Base-by-base conservation (phyloP, 2,329 filamentous ascomycete species). In the Phialocephala subalpina region DNA sequence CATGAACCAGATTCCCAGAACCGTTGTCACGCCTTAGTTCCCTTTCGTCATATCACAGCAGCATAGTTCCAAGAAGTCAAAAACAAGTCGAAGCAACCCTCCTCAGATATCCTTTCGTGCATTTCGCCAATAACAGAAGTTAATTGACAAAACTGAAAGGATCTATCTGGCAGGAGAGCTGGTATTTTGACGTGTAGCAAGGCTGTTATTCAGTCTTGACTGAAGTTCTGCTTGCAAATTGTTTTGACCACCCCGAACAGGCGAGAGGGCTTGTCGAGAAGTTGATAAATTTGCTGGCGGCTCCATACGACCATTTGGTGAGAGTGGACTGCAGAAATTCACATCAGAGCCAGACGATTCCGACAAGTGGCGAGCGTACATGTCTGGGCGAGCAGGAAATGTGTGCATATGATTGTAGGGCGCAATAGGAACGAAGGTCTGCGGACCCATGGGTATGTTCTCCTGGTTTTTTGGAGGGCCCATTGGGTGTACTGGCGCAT, bases 141-240 rank as follows among this genome's bases (percentile, higher is more conserved):
- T 18, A 49, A 25, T 20, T 22, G 20, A 22, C n/a, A 22, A 20
- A 25, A 49, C 2, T 49, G 45, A 25, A 42, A 6, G 49, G 6
- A 53, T 18, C 14, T 27, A 53, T 33, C 25, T 29, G 3, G 25
- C 49, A 3, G 22, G 49, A 29, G 49, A 53, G 11, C n/a, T 9
- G 20, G 3, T 25, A 18, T 33, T 27, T 6, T 40, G 57, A 35
- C 47, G 29, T n/a, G 33, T 36, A 36, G 58, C 38, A 62, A 67
- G 60, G 49, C 64, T 68, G 40, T 55, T 64, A 25, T 68, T 67
- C 27, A 70, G 61, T 59, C 67, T 62, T 0, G 49, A 49, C 35
- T 71, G 68, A 22, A 69, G 61, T 33, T 53, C 14, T 14, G 49
- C 49, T 33, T 29, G 49, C 11, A 53, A 7, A 18, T 53, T n/a